Conservation (phyloP, 2,329 filamentous ascomycete species). For the Microcera coccophila region DNA sequence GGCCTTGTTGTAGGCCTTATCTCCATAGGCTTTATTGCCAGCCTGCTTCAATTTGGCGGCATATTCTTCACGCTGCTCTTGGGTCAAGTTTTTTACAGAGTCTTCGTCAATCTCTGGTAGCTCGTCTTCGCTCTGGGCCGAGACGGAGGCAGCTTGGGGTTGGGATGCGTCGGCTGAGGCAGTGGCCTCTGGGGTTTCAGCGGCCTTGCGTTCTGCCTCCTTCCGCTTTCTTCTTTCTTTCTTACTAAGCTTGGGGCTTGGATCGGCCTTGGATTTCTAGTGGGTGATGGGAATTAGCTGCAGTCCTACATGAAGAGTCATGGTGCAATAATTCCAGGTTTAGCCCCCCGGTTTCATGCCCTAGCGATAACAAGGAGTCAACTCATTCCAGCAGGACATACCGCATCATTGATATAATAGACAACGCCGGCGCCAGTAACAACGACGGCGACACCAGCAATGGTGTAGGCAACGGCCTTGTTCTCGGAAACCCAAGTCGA, state of each 20-base stretch:
- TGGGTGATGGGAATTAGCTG: conserved; percentile 14
- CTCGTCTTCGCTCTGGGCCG: conserved; percentile 59
- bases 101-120: conserved; percentile 63
- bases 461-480: conserved; percentile 92
- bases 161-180: conserved; percentile 34
- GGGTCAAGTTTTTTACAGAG: conserved; percentile 48
- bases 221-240: conserved; percentile 87
- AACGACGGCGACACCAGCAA: conserved; percentile 89
- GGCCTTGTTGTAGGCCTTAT: conserved; percentile 88
- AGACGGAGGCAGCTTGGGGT: conserved; percentile 26
- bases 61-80: conserved; percentile 76
- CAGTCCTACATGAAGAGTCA: conserved; percentile 5
- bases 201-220: conserved; percentile 63
- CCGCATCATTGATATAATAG: conserved; percentile 73
- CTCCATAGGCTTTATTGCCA: conserved; percentile 93
- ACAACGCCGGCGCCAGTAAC: conserved; percentile 87
- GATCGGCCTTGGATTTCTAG: conserved; percentile 44
- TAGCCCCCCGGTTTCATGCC: no score
- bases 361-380: no score
- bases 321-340: conserved; percentile 16
- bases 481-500: conserved; percentile 92
- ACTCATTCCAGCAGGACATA: conserved; percentile 38
- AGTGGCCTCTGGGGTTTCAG: conserved; percentile 41
- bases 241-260: conserved; percentile 72
- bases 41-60: conserved; percentile 90